phyloP scores from a whole-genome alignment of 768 basidiomycete genomes.

The Lanmaoa pseudosensibilis region DNA sequence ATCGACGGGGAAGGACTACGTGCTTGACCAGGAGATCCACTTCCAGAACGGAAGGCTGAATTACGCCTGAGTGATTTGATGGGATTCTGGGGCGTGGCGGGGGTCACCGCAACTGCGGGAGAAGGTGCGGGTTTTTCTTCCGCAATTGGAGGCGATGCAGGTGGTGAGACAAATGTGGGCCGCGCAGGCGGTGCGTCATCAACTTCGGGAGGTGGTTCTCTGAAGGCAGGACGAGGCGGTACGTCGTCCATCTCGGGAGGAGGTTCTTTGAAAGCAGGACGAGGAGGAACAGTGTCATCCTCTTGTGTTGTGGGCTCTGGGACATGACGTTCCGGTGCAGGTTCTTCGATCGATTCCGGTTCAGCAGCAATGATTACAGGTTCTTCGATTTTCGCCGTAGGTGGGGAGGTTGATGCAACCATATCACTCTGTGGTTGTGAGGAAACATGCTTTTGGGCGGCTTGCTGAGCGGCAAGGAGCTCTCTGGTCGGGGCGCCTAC shows the following conservation, averaged over 20 bases:
- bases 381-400: slow-evolving; percentile 19
- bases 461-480: slow-evolving; percentile 68
- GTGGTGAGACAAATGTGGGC: slow-evolving; percentile 21
- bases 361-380: slow-evolving; percentile 15
- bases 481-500: slow-evolving; percentile 69
- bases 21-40: slow-evolving; percentile 34
- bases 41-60: slow-evolving; percentile 35
- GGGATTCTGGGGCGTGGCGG: slow-evolving; percentile 55
- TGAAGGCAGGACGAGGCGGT: slow-evolving; percentile 51
- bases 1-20: slow-evolving; percentile 47
- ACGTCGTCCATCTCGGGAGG: slow-evolving; percentile 41
- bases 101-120: slow-evolving; percentile 39
- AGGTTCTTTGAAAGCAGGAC: slow-evolving; percentile 62
- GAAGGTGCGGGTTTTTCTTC: slow-evolving; percentile 28
- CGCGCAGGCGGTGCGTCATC: slow-evolving; percentile 37
- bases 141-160: slow-evolving; percentile 24
- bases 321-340: not conserved
- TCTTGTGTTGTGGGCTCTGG: slow-evolving; percentile 12
- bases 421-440: slow-evolving; percentile 14
- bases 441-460: slow-evolving; percentile 53
- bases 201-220: slow-evolving; percentile 61
- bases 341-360: slow-evolving; percentile 13
- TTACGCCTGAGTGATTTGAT: slow-evolving; percentile 40
- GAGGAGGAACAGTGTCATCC: slow-evolving; percentile 23
- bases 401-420: slow-evolving; percentile 16